Percentiles rank a stretch among this genome's conserved stretches.
Conservation (phyloP, 2,329 filamentous ascomycete species). For the Tolypocladium endophyticum region DNA sequence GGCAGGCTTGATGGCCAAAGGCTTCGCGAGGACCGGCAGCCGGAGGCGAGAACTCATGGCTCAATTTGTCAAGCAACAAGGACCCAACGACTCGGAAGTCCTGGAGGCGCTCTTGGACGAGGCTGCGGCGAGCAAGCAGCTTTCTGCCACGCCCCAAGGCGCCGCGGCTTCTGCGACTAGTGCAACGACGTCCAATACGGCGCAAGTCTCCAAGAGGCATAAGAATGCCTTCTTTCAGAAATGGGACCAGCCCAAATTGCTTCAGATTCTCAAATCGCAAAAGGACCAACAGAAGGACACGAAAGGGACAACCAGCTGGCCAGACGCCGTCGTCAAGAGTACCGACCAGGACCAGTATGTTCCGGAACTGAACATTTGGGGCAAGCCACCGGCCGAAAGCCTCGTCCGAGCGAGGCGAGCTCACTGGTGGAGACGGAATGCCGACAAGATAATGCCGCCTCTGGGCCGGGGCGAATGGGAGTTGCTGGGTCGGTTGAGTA, state of each 20-base stretch:
- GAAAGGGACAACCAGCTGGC: slow-evolving; percentile 14
- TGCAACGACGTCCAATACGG: not conserved
- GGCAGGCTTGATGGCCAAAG: slow-evolving; percentile 33
- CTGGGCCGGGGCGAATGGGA: slow-evolving; percentile 45
- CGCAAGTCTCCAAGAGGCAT: not conserved
- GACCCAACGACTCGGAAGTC: slow-evolving; percentile 28
- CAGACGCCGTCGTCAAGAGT: slow-evolving; percentile 11
- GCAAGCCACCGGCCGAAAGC: slow-evolving; percentile 28
- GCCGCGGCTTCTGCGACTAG: not conserved
- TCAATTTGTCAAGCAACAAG: slow-evolving; percentile 23
- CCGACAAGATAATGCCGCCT: slow-evolving; percentile 42
- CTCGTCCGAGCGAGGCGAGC: slow-evolving; percentile 30
- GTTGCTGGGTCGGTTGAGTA: slow-evolving; percentile 33
- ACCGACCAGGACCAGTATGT: slow-evolving; percentile 24
- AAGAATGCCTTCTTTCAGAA: slow-evolving; percentile 29
- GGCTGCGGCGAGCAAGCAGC: not conserved
- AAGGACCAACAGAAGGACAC: slow-evolving; percentile 16
- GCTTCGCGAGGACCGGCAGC: slow-evolving; percentile 43
- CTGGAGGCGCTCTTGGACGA: slow-evolving; percentile 23
- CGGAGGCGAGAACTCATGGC: slow-evolving; percentile 37
- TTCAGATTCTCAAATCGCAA: slow-evolving; percentile 31
- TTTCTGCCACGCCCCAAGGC: not conserved
- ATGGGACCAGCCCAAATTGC: slow-evolving; percentile 38
- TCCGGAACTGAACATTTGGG: slow-evolving; percentile 38
- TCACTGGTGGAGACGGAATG: slow-evolving; percentile 34